A percentile compares a stretch with the other conserved stretches of the same genome.
These are phyloP conservation scores for Pachyrhizus erosus DNA, from an alignment of 306 rosid species.

Conservation along the genomic window DNA sequence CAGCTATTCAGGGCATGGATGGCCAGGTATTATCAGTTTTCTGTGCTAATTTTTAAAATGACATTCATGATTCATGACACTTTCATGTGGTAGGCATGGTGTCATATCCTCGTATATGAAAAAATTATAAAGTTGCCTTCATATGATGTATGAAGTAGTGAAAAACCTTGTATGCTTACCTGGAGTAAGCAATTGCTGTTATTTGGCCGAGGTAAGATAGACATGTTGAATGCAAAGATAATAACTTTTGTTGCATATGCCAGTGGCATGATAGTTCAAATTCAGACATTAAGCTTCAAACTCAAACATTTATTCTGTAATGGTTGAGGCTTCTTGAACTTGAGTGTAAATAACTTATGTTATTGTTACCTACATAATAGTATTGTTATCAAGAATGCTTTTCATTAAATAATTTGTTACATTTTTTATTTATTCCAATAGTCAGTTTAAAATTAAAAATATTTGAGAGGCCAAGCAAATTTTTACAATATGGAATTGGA, in stretches of 20 bases:
- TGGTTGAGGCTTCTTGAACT: constrained; percentile 3
- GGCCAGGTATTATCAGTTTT: constrained; percentile 53
- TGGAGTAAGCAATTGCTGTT: constrained; percentile 15
- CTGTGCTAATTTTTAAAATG: constrained; percentile 23
- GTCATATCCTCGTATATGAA: background rate
- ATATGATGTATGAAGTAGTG: background rate
- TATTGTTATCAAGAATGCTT: background rate
- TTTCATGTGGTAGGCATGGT: constrained; percentile 6
- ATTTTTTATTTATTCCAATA: background rate
- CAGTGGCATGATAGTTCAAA: background rate
- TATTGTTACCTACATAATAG: background rate
- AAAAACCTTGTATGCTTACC: background rate
- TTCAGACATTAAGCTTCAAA: background rate
- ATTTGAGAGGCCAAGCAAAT: constrained; percentile 31
- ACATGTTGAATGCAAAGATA: background rate
- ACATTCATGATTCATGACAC: background rate
- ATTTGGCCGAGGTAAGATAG: background rate
- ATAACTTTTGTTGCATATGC: background rate
- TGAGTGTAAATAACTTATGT: background rate
- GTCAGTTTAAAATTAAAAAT: background rate
- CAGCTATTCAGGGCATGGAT: constrained; percentile 60
- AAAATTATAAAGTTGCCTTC: background rate
- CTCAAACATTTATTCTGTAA: background rate
- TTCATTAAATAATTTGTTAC: background rate
- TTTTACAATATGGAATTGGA: constrained; percentile 19